Base-by-base conservation (phyloP, 2,329 filamentous ascomycete species). In the Sordariomycetes sp. region DNA sequence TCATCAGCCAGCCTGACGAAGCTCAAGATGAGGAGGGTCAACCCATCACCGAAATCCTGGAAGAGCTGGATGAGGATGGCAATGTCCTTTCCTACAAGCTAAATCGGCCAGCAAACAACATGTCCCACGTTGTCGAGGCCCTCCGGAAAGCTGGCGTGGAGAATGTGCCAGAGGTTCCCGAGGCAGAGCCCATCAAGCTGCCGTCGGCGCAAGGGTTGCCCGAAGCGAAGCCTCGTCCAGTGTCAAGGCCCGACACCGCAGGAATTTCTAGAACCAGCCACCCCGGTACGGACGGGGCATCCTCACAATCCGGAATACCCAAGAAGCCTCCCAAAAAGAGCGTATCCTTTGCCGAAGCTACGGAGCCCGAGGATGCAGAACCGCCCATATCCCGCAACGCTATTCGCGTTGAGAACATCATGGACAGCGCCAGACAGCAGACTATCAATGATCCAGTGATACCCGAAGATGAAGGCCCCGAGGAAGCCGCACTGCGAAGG, bases 31-130 rank as follows among this genome's bases (percentile, higher is more conserved):
- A 83, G 39, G 77, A 79, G 10, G 79, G 78, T 2, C 64, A 87
- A 33, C 84, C 87, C 1, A 73, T 96, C 38, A 88, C 83, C 21
- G 92, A 96, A 47, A 96, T 98, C 43, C 68, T 86, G 35, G 92
- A 98, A 58, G 78, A 94, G 60, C 66, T 96, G 17, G 92, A 96
- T 50, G 88, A 95, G 8, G 75, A 94, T 9, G 92, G 80, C 36
- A 92, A 94, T 48, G 72, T 96, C 4, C 58, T 94, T 32, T 83
- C 75, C 1, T 77, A 72, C 45, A 72, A 64, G 36, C 61, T 82
- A 20, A 74, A 77, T 24, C 73, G 63, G n/a, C 82, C 86, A 0
- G 81, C 79, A 6, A 74, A 81, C 34, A 64, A 71, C 11, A 73
- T 82, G 14, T 66, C 76, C 8, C 73, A 83, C 43, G 64, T 95